phyloP scores from a whole-genome alignment of 2,329 filamentous ascomycete genomes.

The Cordyceps tenuipes region DNA sequence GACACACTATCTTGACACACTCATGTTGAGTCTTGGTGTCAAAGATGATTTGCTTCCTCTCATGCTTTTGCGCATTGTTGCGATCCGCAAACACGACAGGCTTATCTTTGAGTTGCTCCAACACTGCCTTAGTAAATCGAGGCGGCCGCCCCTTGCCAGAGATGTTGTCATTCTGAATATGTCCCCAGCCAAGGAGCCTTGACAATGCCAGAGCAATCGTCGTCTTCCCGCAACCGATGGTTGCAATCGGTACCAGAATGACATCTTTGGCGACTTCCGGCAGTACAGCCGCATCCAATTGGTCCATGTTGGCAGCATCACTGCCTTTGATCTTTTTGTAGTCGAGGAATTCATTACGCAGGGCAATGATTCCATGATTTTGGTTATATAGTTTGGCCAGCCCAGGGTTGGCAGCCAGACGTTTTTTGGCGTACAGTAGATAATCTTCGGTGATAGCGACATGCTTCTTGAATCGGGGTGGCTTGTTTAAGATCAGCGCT shows the following conservation, averaged over 20 bases:
- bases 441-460: conserved; percentile 86
- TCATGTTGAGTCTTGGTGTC: conserved; percentile 60
- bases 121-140: conserved; percentile 65
- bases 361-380: conserved; percentile 90
- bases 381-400: conserved; percentile 65
- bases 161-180: conserved; percentile 96
- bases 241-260: conserved; percentile 83
- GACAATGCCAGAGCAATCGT: conserved; percentile 76
- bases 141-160: conserved; percentile 68
- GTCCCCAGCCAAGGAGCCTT: conserved; percentile 83
- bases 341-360: conserved; percentile 80
- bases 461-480: conserved; percentile 79
- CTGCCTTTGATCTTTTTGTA: conserved; percentile 78
- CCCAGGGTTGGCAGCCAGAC: conserved; percentile 58
- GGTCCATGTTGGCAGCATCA: conserved; percentile 75
- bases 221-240: conserved; percentile 94
- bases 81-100: conserved; percentile 82
- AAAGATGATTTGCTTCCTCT: conserved; percentile 77
- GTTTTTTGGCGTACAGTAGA: conserved; percentile 67
- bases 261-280: conserved; percentile 57
- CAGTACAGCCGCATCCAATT: conserved; percentile 35
- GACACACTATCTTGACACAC: conserved; percentile 65
- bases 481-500: conserved; percentile 65
- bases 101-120: conserved; percentile 53
- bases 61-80: conserved; percentile 85